Evolutionary conservation across 2,329 filamentous ascomycete genomes (phyloP).

Genomic region (Thelonectria rubi): DNA sequence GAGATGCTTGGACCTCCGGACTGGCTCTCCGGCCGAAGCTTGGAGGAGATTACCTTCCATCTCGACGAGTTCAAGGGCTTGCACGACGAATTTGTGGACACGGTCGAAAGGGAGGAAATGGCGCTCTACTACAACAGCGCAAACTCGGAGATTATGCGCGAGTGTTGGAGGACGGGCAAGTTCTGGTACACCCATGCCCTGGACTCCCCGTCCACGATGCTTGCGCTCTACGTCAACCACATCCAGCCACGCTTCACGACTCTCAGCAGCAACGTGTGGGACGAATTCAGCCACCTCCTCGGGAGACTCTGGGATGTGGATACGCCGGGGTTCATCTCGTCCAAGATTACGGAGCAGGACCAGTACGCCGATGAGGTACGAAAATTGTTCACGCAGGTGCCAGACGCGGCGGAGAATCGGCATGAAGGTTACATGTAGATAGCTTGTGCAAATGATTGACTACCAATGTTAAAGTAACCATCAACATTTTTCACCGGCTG

Average conservation of each 20-base stretch:
- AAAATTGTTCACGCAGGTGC: slow-evolving; percentile 6
- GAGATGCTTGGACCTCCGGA: slow-evolving; percentile 45
- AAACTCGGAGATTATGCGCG: slow-evolving; percentile 17
- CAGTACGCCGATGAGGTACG: slow-evolving; percentile 14
- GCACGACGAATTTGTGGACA: slow-evolving; percentile 15
- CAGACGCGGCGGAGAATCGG: not conserved
- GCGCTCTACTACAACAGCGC: not conserved
- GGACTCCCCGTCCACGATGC: slow-evolving; percentile 13
- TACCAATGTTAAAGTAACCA: not conserved
- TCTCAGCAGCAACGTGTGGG: slow-evolving; percentile 10
- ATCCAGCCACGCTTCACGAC: slow-evolving; percentile 20
- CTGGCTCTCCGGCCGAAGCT: slow-evolving; percentile 39
- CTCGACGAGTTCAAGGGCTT: not conserved
- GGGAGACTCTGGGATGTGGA: slow-evolving; percentile 18
- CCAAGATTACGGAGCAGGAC: slow-evolving; percentile 19
- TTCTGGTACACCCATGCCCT: slow-evolving; percentile 18
- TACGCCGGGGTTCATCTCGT: slow-evolving; percentile 17
- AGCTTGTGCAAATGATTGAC: not conserved
- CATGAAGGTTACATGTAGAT: not conserved
- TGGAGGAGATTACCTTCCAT: slow-evolving; percentile 17
- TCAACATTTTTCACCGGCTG: not conserved
- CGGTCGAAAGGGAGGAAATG: slow-evolving; percentile 11
- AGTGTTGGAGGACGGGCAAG: slow-evolving; percentile 10
- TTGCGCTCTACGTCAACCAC: slow-evolving; percentile 17
- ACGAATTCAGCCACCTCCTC: slow-evolving; percentile 17